A percentile compares a stretch with the other conserved stretches of the same genome.
phyloP scores from a whole-genome alignment of 1,284 basidiomycete species.

The Pterulicium gracile region DNA sequence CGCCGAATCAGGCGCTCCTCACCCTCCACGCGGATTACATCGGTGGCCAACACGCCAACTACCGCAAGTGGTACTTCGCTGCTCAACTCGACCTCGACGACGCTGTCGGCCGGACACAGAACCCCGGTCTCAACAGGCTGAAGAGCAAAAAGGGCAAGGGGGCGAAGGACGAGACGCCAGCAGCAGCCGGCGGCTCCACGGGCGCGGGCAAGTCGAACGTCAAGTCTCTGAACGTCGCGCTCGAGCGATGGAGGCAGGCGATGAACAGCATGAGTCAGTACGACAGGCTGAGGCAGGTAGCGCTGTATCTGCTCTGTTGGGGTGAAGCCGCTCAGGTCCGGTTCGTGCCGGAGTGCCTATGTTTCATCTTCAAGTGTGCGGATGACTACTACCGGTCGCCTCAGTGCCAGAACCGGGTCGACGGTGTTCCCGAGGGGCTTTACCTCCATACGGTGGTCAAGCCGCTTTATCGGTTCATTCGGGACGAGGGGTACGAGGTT shows the following conservation, averaged over 20 bases:
- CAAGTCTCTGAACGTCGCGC: slow-evolving; percentile 82
- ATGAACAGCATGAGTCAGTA: slow-evolving; percentile 99
- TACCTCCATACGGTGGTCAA: slow-evolving; percentile 90
- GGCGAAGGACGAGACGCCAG: slow-evolving; percentile 32
- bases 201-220: slow-evolving; percentile 29
- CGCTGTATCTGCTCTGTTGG: slow-evolving; percentile 94
- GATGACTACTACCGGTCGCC: slow-evolving; percentile 99
- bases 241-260: slow-evolving; percentile 91
- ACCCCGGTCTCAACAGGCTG: slow-evolving; percentile 81
- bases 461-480: slow-evolving; percentile 94
- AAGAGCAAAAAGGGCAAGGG: slow-evolving; percentile 41
- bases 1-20: slow-evolving; percentile 87
- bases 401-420: slow-evolving; percentile 93
- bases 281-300: slow-evolving; percentile 93
- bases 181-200: slow-evolving; percentile 9
- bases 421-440: slow-evolving; percentile 91
- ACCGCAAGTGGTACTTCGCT: slow-evolving; percentile 99
- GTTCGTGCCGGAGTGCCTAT: slow-evolving; percentile 95
- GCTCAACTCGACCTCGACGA: slow-evolving; percentile 98
- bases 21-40: slow-evolving; percentile 99
- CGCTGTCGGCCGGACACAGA: slow-evolving; percentile 88
- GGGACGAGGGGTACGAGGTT: slow-evolving; percentile 97
- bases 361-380: slow-evolving; percentile 99
- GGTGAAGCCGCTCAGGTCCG: slow-evolving; percentile 97
- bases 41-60: slow-evolving; percentile 93